These are phyloP conservation scores for Fusarium nurragi DNA, from an alignment of 2,329 filamentous ascomycete species.

Conservation along the genomic window DNA sequence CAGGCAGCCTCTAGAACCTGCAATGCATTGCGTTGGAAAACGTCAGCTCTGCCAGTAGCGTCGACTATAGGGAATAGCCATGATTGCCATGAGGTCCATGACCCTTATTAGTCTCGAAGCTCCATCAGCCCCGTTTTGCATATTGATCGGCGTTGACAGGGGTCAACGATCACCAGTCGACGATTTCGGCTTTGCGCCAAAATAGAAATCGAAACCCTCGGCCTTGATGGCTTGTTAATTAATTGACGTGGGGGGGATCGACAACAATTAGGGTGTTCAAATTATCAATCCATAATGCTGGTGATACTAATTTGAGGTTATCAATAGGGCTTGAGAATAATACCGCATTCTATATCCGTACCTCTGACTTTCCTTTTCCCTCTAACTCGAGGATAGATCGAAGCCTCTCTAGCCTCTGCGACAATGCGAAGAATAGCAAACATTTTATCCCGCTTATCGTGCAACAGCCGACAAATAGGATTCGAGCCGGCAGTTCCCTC, in stretches of 20 bases:
- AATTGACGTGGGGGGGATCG: constrained; percentile 20
- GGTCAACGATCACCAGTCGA: constrained; percentile 1
- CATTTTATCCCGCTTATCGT: constrained; percentile 17
- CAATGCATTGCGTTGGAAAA: background rate
- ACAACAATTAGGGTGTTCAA: constrained; percentile 1
- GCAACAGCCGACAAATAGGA: constrained; percentile 5
- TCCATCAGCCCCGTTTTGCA: constrained; percentile 22
- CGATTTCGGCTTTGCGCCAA: constrained; percentile 19
- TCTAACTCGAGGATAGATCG: constrained; percentile 5
- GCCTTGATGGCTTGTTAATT: background rate
- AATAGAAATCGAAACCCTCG: constrained; percentile 25
- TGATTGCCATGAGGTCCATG: background rate
- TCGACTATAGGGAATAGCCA: background rate
- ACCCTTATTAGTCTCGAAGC: constrained; percentile 7
- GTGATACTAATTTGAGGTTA: background rate
- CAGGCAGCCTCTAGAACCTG: constrained; percentile 2
- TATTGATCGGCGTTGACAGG: constrained; percentile 32
- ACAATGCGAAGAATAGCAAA: constrained; percentile 17
- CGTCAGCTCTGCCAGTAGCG: constrained; percentile 3
- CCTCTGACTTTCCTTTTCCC: constrained; percentile 12
- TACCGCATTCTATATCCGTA: background rate
- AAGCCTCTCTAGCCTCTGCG: background rate
- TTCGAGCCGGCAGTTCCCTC: constrained; percentile 22
- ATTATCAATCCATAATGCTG: background rate
- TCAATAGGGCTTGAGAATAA: constrained; percentile 5